Base-by-base conservation (phyloP, 257 asterid genomes). In the Fraxinus quadrangulata region DNA sequence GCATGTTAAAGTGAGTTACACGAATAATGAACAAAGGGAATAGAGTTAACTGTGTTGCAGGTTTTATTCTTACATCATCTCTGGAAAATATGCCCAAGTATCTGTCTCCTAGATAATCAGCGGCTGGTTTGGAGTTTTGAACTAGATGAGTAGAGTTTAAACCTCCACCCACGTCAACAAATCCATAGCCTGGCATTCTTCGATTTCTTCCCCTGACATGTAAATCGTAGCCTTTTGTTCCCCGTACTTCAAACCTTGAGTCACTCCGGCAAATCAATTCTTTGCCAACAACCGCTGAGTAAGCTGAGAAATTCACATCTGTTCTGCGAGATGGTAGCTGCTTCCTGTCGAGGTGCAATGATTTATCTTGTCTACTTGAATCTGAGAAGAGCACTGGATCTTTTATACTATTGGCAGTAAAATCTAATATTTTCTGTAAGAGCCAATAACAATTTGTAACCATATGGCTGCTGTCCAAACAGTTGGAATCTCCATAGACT, bases 381-480 rank as follows among this genome's bases (percentile, higher is more conserved):
- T 93, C 94, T 6, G 90, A 71, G 87, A 96, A 96, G 78, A 96
- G 97, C 74, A 84, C 77, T 31, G 92, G 92, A 85, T 93, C 97
- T 86, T 82, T 93, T 37, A 83, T 74, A 77, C 82, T 83, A 40
- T 67, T 86, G 68, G 97, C 82, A 23, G 97, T 89, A 84, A 93
- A 93, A 80, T 92, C 97, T 81, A 96, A 75, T 79, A 96, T 86
- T 77, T 88, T 93, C 85, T 92, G 93, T 83, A 96, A 88, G 75
- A 93, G 99, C 97, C 97, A 94, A 77, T 87, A 93, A 84, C 99
- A 96, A 83, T 96, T 88, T 74, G 99, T 90, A 75, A 96, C 98
- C 98, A 96, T 96, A 82, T 96, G 99, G 90, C 98, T 96, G 89
- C 99, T 92, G 82, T 96, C 99, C 87, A 96, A 87, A 83, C 99